Base-by-base conservation (phyloP, 768 basidiomycete genomes). In the Strobilomyces dryophilus region DNA sequence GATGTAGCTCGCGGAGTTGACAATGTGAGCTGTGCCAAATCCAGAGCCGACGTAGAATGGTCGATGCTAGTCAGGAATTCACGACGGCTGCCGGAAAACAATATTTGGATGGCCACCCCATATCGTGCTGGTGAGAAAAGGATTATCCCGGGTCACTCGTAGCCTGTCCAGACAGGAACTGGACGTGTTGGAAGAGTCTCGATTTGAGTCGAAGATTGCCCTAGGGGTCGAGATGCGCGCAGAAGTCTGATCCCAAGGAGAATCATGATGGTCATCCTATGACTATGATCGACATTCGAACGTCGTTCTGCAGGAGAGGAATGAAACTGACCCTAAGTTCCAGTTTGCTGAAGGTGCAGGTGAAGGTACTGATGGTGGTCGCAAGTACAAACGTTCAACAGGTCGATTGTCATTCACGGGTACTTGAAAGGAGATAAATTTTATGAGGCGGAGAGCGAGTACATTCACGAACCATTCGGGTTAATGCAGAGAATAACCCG, bases 1-100 rank as follows among this genome's bases (percentile, higher is more conserved):
- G 56, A 27, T 32, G 46, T 45, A 40, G 60, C 65, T 67, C 68
- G 68, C 68, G 68, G 68, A 69, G 68, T 69, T 69, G 58, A 45
- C 52, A 26, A 34, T 45, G 24, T 45, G 32, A 39, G 41, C 45
- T 64, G 51, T 58, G 60, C 67, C 61, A 67, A 67, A 69, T 67
- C 54, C 65, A 65, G 65, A 61, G 62, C 40, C 36, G 35, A 47
- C 37, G 21, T 55, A 62, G 57, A 58, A 62, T 49, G 56, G 47
- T 36, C 29, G 32, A 37, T 31, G 35, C 10, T 12, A 18, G 53
- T 21, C 47, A 20, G 44, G 32, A 48, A 41, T 45, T 14, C 9
- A 36, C 5, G 21, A 34, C 29, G 29, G 45, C 44, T 51, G 27
- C 26, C 31, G 10, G 2, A 35, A 45, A 31, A 15, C 17, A 29